A percentile compares a stretch with the other conserved stretches of the same genome.
Conservation (phyloP, 306 rosid genomes). For the Senna siamea region DNA sequence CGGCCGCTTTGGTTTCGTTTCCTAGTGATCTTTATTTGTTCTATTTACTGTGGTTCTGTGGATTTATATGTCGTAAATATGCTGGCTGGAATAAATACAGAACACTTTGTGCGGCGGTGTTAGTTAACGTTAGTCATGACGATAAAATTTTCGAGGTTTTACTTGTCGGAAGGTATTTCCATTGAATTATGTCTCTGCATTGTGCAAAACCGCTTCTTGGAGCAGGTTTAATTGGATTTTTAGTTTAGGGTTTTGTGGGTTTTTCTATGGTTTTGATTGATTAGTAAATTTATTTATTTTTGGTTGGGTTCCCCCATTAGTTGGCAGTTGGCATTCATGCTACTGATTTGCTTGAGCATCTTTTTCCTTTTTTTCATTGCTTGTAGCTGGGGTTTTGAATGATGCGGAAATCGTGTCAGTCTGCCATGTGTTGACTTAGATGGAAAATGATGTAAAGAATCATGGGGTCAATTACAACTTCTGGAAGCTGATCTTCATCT, state of each 20-base stretch:
- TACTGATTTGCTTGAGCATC: background rate
- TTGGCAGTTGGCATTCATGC: background rate
- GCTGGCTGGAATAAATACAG: background rate
- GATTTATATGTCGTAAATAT: background rate
- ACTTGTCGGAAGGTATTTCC: background rate
- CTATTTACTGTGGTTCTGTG: background rate
- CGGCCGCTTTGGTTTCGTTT: conserved; percentile 1
- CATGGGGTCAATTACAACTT: background rate
- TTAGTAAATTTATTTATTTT: background rate
- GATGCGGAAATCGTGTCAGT: background rate
- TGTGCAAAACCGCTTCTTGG: background rate
- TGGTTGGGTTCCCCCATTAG: too few relatives aligned
- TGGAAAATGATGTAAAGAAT: background rate
- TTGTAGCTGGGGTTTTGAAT: background rate
- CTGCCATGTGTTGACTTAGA: background rate
- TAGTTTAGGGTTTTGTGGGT: background rate
- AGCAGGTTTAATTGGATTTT: background rate
- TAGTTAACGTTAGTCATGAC: background rate
- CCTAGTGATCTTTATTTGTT: background rate
- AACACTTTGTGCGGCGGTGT: background rate
- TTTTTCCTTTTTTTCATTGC: background rate
- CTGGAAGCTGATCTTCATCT: background rate
- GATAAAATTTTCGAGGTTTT: background rate
- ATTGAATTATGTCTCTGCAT: background rate
- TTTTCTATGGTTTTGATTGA: background rate